A percentile compares a stretch with the other conserved stretches of the same genome.
Evolutionary conservation across 108 stramenopile species (phyloP).

Genomic region (Phaeodactylum tricornutum): DNA sequence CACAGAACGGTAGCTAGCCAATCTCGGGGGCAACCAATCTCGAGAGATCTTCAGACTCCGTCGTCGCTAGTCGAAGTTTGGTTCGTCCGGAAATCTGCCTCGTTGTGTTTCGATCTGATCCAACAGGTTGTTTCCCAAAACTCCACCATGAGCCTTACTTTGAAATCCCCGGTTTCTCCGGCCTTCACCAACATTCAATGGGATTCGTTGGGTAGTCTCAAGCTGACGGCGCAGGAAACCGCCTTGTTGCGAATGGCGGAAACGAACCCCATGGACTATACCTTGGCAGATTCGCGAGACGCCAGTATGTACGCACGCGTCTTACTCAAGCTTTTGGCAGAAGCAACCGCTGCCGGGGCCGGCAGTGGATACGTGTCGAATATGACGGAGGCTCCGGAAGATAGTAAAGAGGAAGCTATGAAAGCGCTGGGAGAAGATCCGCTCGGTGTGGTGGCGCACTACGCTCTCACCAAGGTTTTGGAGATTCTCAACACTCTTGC

Average conservation of each 20-base stretch:
- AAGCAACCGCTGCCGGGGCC: conserved; percentile 65
- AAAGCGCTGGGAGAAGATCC: conserved; percentile 67
- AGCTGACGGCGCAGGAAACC: conserved; percentile 79
- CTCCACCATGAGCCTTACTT: conserved; percentile 25
- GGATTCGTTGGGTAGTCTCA: conserved; percentile 72
- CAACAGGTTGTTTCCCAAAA: too few relatives aligned
- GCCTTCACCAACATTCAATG: conserved; percentile 66
- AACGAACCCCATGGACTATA: conserved; percentile 84
- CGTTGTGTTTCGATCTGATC: too few relatives aligned
- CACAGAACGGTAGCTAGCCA: too few relatives aligned
- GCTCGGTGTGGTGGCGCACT: conserved; percentile 73
- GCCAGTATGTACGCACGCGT: conserved; percentile 87
- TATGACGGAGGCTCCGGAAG: conserved; percentile 6
- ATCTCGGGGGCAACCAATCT: too few relatives aligned
- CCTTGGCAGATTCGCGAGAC: conserved; percentile 77
- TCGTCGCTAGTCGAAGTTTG: too few relatives aligned
- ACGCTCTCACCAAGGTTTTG: conserved; percentile 65
- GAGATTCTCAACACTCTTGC: conserved; percentile 54
- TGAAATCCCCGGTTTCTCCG: conserved; percentile 54
- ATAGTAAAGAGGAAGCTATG: conserved; percentile 48
- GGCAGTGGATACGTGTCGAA: conserved; percentile 35
- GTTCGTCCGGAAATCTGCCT: too few relatives aligned
- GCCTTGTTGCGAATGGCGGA: conserved; percentile 84
- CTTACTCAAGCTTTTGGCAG: conserved; percentile 72
- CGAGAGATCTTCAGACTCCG: too few relatives aligned